Percentiles rank a stretch among this genome's conserved stretches.
Conservation (phyloP, 352 stramenopile genomes). For the Phytophthora fragariae region DNA sequence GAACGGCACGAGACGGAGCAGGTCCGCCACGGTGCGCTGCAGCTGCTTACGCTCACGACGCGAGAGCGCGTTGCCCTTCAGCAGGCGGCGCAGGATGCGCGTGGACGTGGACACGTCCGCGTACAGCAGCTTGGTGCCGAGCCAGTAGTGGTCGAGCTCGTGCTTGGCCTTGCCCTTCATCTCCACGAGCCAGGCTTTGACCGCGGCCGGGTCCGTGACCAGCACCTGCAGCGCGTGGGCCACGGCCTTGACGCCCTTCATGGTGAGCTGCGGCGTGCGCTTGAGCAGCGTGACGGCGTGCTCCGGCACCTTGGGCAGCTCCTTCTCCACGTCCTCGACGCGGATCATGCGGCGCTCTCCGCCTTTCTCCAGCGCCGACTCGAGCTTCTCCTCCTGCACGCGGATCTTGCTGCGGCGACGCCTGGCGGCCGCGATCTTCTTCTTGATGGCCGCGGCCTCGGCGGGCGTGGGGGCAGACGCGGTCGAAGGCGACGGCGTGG, state of each 20-base stretch:
- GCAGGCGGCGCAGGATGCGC: conserved; percentile 91
- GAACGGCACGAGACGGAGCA: conserved; percentile 98
- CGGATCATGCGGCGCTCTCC: conserved; percentile 82
- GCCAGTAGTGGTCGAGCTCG: conserved; percentile 97
- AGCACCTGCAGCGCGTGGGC: conserved; percentile 67
- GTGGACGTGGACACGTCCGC: conserved; percentile 95
- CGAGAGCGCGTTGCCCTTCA: conserved; percentile 93
- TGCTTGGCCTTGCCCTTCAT: conserved; percentile 89
- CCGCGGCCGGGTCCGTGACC: conserved; percentile 65
- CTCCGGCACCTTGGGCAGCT: conserved; percentile 79
- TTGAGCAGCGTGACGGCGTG: conserved; percentile 76
- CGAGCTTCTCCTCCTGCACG: conserved; percentile 81
- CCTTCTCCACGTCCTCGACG: conserved; percentile 80
- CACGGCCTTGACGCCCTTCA: conserved; percentile 64
- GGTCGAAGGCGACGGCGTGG: neutral
- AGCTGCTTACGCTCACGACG: conserved; percentile 97
- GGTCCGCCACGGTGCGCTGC: conserved; percentile 95
- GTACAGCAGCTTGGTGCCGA: conserved; percentile 97
- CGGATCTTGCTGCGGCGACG: conserved; percentile 84
- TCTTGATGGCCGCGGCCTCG: conserved; percentile 72
- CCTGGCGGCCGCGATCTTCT: conserved; percentile 77
- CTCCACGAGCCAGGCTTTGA: conserved; percentile 66
- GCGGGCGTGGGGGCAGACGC: conserved; percentile 23
- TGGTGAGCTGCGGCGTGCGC: conserved; percentile 67
- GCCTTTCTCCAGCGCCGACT: conserved; percentile 81